These are phyloP conservation scores for Astrephomene gubernaculifera DNA, from an alignment of 139 green algal species.

Conservation along the genomic window DNA sequence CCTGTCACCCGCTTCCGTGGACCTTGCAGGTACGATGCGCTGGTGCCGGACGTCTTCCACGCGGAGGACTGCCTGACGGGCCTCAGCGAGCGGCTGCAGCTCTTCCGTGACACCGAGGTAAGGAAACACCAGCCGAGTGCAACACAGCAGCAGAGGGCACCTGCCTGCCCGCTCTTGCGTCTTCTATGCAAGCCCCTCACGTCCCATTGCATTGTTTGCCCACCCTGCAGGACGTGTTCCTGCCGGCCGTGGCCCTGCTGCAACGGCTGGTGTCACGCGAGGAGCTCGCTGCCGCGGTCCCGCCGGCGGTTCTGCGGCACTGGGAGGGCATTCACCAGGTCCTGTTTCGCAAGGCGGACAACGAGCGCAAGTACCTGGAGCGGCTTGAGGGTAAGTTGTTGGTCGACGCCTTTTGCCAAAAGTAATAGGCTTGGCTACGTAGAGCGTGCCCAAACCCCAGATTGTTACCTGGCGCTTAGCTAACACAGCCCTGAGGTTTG, in stretches of 20 bases:
- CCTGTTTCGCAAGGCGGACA: constrained; percentile 73
- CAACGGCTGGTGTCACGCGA: constrained; percentile 51
- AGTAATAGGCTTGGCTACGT: too few species aligned
- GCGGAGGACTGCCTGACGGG: constrained; percentile 66
- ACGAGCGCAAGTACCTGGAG: constrained; percentile 82
- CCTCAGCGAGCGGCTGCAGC: constrained; percentile 79
- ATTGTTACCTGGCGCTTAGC: too few species aligned
- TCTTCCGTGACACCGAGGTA: constrained; percentile 70
- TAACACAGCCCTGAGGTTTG: too few species aligned
- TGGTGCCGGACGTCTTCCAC: constrained; percentile 61
- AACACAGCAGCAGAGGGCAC: too few species aligned
- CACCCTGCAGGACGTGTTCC: constrained; percentile 79
- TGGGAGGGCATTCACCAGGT: constrained; percentile 80
- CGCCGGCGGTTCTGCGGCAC: constrained; percentile 53
- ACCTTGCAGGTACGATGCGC: constrained; percentile 35
- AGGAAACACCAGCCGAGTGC: too few species aligned
- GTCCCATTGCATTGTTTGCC: too few species aligned
- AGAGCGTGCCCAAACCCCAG: background rate
- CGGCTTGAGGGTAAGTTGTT: constrained; percentile 78
- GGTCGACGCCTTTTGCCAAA: too few species aligned
- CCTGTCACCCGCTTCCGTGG: too few species aligned
- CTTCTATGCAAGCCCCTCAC: too few species aligned
- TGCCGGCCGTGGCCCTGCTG: constrained; percentile 59
- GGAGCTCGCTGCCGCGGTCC: constrained; percentile 50
- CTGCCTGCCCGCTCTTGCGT: too few species aligned